Base-by-base conservation (phyloP, 78 protist species). In the Trichosphaerium sp. region DNA sequence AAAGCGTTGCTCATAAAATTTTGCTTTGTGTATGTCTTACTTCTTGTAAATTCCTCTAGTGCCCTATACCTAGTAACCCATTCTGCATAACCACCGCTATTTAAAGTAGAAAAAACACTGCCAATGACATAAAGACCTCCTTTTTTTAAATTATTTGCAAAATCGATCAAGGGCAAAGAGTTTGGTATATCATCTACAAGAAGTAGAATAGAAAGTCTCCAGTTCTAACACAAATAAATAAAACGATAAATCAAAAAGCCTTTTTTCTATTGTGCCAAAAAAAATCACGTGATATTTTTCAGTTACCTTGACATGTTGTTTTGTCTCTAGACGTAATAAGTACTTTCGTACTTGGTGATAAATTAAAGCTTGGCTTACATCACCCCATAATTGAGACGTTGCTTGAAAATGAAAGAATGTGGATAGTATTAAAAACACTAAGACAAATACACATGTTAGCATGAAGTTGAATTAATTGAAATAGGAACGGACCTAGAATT, bases 91-190 rank as follows among this genome's bases (percentile, higher is more conserved):
- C n/a, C n/a, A n/a, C n/a, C n/a, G n/a, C n/a, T n/a, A n/a, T n/a
- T n/a, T n/a, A n/a, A n/a, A n/a, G n/a, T n/a, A n/a, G n/a, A n/a
- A n/a, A n/a, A n/a, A n/a, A n/a, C n/a, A n/a, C n/a, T n/a, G 41
- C 71, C 77, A 35, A 75, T 18, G 51, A 75, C 71, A 56, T 34
- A 82, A 39, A 84, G 69, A 6, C 89, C 89, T 6, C 88, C 89
- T 65, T 84, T 84, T 40, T 84, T 84, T 37, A 84, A 4, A 31
- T 78, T 11, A 73, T 79, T 84, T 29, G 5, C 12, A 15, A 84
- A 73, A 34, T 66, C 69, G 40, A 84, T 3, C 28, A 78, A 31
- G 37, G 23, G 1, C 39, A 67, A 0, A 10, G n/a, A 0, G 4
- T 25, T 11, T 18, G 1, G 47, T 0, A 69, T 73, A 37, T 55